phyloP scores from a whole-genome alignment of 169 alveolate genomes.

The Plasmodium fragile region DNA sequence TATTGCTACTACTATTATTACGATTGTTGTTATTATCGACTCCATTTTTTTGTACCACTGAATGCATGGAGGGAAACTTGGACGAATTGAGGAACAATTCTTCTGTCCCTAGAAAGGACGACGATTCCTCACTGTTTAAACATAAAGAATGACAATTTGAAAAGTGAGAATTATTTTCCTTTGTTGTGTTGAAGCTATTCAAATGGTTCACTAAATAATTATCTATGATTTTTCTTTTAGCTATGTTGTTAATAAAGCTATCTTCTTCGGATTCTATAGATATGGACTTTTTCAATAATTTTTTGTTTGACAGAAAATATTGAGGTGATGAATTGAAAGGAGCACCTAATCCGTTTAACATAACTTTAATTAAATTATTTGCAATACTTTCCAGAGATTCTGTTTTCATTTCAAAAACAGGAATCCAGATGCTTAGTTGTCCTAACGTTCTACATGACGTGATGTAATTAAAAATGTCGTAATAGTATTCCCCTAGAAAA shows the following conservation, averaged over 20 bases:
- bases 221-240: constrained; percentile 40
- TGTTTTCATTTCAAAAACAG: constrained; percentile 45
- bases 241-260: constrained; percentile 35
- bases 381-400: constrained; percentile 57
- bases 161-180: constrained; percentile 47
- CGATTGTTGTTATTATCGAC: background rate
- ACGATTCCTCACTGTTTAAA: constrained; percentile 47
- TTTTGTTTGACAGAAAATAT: constrained; percentile 21
- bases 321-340: constrained; percentile 65
- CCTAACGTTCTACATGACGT: constrained; percentile 76
- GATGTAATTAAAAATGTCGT: constrained; percentile 63
- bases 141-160: constrained; percentile 57
- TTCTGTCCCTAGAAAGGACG: constrained; percentile 60
- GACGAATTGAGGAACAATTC: constrained; percentile 69
- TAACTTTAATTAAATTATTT: constrained; percentile 51
- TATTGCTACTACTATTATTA: background rate
- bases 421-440: constrained; percentile 72
- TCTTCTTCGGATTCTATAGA: constrained; percentile 65
- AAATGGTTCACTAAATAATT: constrained; percentile 49
- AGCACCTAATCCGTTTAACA: constrained; percentile 71
- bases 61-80: constrained; percentile 69
- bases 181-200: constrained; percentile 43
- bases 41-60: constrained; percentile 26
- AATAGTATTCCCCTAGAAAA: constrained; percentile 36
- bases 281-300: constrained; percentile 27